These are phyloP conservation scores for Oidiodendron maius DNA, from an alignment of 495 filamentous ascomycete species.

Conservation along the genomic window DNA sequence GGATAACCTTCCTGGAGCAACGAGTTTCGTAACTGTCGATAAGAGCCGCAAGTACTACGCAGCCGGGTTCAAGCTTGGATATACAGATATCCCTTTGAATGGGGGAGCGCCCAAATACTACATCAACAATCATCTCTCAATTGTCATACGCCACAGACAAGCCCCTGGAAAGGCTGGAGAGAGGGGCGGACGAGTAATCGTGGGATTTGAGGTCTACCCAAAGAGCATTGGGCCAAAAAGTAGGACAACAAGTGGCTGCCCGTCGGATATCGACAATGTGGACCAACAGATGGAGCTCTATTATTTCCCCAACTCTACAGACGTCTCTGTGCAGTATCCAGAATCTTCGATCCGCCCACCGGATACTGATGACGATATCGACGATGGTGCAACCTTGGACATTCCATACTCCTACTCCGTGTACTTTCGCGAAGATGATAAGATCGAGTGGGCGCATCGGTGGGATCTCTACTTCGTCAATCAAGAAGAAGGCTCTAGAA, in stretches of 20 bases:
- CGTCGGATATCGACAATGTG: constrained; percentile 55
- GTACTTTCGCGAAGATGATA: constrained; percentile 81
- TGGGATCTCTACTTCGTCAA: constrained; percentile 96
- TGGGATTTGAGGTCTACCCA: constrained; percentile 89
- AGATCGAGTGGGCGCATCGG: constrained; percentile 77
- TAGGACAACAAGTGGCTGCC: constrained; percentile 56
- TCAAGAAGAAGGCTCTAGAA: constrained; percentile 75
- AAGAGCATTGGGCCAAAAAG: constrained; percentile 70
- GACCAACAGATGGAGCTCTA: constrained; percentile 62
- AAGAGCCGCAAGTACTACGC: constrained; percentile 88
- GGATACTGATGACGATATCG: constrained; percentile 36
- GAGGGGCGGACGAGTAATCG: constrained; percentile 73
- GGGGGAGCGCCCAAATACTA: constrained; percentile 60
- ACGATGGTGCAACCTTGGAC: constrained; percentile 64
- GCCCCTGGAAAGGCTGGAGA: constrained; percentile 63
- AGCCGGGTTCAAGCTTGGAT: constrained; percentile 90
- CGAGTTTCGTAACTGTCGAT: constrained; percentile 87
- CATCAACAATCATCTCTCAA: constrained; percentile 87
- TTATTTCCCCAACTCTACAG: constrained; percentile 51
- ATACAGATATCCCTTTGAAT: constrained; percentile 56
- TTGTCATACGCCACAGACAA: constrained; percentile 77
- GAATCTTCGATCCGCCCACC: constrained; percentile 53
- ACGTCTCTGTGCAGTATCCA: constrained; percentile 48
- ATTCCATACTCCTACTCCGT: constrained; percentile 92
- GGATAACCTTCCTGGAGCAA: constrained; percentile 89